Conservation (phyloP, 306 rosid genomes). For the Canavalia ensiformis region DNA sequence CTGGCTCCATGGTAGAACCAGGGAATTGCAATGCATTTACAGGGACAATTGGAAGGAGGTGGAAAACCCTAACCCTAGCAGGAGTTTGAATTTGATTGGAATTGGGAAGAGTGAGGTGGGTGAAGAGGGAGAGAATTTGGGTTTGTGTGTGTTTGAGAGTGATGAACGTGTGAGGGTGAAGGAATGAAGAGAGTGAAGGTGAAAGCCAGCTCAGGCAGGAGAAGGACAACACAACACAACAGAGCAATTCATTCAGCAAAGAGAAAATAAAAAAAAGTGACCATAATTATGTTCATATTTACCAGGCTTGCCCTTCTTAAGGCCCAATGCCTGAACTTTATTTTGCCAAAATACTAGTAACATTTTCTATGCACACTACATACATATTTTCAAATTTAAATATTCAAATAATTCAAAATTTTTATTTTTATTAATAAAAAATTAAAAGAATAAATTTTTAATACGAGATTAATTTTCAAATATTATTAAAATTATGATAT, state of each 20-base stretch:
- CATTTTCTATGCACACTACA: too few species aligned
- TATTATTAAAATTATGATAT: too few species aligned
- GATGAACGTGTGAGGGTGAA: neutral
- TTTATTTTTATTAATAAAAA: too few species aligned
- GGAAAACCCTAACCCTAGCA: slow-evolving; percentile 55
- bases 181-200: neutral
- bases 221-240: slow-evolving; percentile 22
- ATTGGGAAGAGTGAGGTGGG: neutral
- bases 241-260: neutral
- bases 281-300: slow-evolving; percentile 40
- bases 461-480: too few species aligned
- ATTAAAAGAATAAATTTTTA: too few species aligned
- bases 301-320: slow-evolving; percentile 37
- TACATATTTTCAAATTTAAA: too few species aligned
- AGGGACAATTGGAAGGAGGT: neutral
- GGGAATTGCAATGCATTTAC: slow-evolving; percentile 56
- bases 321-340: slow-evolving; percentile 18
- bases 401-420: too few species aligned
- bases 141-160: neutral
- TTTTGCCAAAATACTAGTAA: too few species aligned
- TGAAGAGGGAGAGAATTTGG: neutral
- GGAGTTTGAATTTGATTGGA: slow-evolving; percentile 4
- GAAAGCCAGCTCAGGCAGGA: slow-evolving; percentile 30
- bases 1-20: slow-evolving; percentile 46
- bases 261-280: neutral